phyloP scores from a whole-genome alignment of 352 stramenopile species.

The Globisporangium yorkense region DNA sequence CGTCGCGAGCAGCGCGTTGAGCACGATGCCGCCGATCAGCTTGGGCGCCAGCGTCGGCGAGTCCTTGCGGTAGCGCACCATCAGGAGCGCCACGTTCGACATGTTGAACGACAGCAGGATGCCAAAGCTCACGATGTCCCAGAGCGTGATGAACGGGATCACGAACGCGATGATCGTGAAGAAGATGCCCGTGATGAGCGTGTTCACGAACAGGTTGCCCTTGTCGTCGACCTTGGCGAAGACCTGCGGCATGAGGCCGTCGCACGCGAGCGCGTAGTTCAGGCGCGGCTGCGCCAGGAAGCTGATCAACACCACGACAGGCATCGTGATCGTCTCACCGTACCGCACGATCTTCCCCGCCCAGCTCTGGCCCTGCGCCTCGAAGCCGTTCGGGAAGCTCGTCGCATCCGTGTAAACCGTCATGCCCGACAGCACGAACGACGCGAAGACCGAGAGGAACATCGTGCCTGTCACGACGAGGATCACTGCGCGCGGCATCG shows the following conservation, averaged over 20 bases:
- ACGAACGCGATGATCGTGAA: slow-evolving; percentile 71
- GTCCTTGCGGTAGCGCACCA: slow-evolving; percentile 61
- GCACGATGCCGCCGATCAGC: slow-evolving; percentile 40
- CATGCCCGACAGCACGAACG: slow-evolving; percentile 83
- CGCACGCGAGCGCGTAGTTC: slow-evolving; percentile 90
- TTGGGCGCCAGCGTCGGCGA: too few relatives aligned
- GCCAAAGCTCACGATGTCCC: slow-evolving; percentile 87
- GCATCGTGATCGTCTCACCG: slow-evolving; percentile 81
- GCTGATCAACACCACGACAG: slow-evolving; percentile 91
- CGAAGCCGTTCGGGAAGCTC: slow-evolving; percentile 43
- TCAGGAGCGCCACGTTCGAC: slow-evolving; percentile 67
- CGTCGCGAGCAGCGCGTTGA: slow-evolving; percentile 25
- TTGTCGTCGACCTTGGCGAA: slow-evolving; percentile 85
- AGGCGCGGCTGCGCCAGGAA: slow-evolving; percentile 91
- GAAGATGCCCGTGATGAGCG: slow-evolving; percentile 52
- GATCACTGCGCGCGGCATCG: slow-evolving; percentile 75
- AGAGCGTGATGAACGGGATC: slow-evolving; percentile 72
- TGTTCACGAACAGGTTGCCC: slow-evolving; percentile 78
- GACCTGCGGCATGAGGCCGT: slow-evolving; percentile 89
- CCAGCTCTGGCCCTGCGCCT: slow-evolving; percentile 30
- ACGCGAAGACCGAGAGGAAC: slow-evolving; percentile 55
- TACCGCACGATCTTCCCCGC: slow-evolving; percentile 46
- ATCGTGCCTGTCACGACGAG: slow-evolving; percentile 72
- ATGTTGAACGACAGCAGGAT: slow-evolving; percentile 89
- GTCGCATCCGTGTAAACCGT: slow-evolving; percentile 6